Base-by-base conservation (phyloP, 192 early-diverging fungal genomes). In the Ambispora gerdemannii region DNA sequence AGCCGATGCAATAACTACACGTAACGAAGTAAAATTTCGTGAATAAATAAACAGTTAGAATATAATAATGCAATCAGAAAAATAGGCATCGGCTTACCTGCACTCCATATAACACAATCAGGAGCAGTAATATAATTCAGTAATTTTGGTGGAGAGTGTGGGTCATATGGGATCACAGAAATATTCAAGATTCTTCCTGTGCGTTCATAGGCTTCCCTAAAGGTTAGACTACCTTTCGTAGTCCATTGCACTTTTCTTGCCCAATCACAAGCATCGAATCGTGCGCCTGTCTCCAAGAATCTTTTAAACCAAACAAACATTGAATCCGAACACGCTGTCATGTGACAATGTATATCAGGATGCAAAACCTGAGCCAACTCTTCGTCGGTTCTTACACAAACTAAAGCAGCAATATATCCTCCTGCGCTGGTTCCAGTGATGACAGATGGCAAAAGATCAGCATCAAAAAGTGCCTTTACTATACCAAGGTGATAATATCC, bases 141-240 rank as follows among this genome's bases (percentile, higher is more conserved):
- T 35, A 94, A 72, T 77, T 95, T 92, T 20, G 89, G 86, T 52
- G 90, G 87, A 19, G 89, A 86, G 69, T 89, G 85, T 3, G 86
- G 80, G 68, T 92, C 90, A 56, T 82, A 86, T 0, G 90, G 84
- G 22, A 90, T 85, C 24, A 93, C 90, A 6, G 92, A 85, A 49
- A 96, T 90, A 78, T 92, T 95, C 28, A 95, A 85, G 13, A 95
- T 83, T 55, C 90, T 81, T 10, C 96, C 96, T 0, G 96, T 95
- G 55, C 88, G 75, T 63, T 87, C 84, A 77, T 93, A 95, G 0
- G 96, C 96, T 78, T 98, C 96, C 50, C 83, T 70, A 70, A 98
- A 98, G 0, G 96, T 98, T 74, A 93, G 72, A 20, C 88, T 86
- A 8, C 93, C 93, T 63, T 82, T 84, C 11, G 86, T 87, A 34